These are phyloP conservation scores for Plasmodium vinckei DNA, from an alignment of 169 alveolate species.

Conservation along the genomic window DNA sequence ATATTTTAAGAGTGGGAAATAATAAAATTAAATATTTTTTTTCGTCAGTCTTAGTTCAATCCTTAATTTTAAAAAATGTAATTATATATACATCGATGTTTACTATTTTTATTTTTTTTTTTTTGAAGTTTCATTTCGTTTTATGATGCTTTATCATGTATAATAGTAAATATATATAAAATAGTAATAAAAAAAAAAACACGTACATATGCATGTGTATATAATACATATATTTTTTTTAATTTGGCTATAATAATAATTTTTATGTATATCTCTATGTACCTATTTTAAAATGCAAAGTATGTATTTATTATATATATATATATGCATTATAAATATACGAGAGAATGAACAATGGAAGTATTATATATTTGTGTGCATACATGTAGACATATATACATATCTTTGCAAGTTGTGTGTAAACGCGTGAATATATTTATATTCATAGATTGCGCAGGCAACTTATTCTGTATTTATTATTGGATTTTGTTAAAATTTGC, in stretches of 20 bases:
- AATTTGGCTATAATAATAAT: constrained; percentile 1
- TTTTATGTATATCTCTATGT: too few relatives aligned
- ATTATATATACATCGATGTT: too few relatives aligned
- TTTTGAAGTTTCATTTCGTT: neutral
- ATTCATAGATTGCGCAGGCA: neutral
- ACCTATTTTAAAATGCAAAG: neutral
- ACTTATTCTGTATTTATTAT: neutral
- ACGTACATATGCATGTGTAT: constrained; percentile 19
- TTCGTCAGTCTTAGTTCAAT: neutral
- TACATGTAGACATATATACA: neutral
- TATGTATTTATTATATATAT: constrained; percentile 19
- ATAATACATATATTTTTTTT: neutral
- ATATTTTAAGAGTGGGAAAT: too few relatives aligned
- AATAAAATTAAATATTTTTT: neutral
- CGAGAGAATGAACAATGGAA: neutral
- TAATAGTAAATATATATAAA: constrained; percentile 6
- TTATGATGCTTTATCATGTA: constrained; percentile 13
- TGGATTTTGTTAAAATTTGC: constrained; percentile 2
- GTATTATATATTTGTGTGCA: neutral
- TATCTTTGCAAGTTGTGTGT: neutral
- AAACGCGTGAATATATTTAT: too few relatives aligned
- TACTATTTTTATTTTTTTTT: neutral
- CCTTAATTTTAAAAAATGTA: too few relatives aligned
- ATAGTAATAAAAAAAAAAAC: neutral
- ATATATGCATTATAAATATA: constrained; percentile 4